These are phyloP conservation scores for Chenopodium quinoa DNA, from an alignment of 148 eudicot species.

Conservation along the genomic window DNA sequence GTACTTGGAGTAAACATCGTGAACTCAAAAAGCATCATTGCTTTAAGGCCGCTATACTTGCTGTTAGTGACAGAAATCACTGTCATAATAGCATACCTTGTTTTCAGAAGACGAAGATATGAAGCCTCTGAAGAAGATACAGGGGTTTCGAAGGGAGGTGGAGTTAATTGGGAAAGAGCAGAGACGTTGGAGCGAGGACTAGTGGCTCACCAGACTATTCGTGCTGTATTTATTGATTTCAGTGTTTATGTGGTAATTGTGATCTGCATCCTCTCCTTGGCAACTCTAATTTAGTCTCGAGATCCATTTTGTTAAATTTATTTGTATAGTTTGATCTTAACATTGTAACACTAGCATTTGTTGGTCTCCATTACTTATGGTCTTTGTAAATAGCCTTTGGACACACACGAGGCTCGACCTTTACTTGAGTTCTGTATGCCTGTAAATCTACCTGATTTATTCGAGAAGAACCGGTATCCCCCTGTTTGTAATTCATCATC, in stretches of 20 bases:
- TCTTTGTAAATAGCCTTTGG: not conserved
- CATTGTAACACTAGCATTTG: not conserved
- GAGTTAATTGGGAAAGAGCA: constrained; percentile 46
- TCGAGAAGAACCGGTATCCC: not conserved
- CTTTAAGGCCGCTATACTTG: constrained; percentile 43
- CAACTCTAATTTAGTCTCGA: constrained; percentile 4
- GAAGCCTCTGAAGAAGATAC: constrained; percentile 20
- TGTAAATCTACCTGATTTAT: not conserved
- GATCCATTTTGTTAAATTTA: too few relatives aligned
- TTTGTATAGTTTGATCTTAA: not conserved
- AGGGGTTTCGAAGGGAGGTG: constrained; percentile 16
- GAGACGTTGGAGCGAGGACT: constrained; percentile 52
- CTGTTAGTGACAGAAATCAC: constrained; percentile 42
- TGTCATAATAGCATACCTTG: constrained; percentile 34
- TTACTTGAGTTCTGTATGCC: not conserved
- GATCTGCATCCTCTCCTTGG: constrained; percentile 50
- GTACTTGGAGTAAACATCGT: constrained; percentile 32
- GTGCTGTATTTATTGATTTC: constrained; percentile 60
- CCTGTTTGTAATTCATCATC: not conserved
- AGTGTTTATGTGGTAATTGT: constrained; percentile 58
- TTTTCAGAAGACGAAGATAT: constrained; percentile 29
- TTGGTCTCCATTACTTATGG: not conserved
- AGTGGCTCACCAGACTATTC: constrained; percentile 52
- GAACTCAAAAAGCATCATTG: constrained; percentile 34
- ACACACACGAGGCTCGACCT: not conserved